Conservation (phyloP, 257 asterid species). For the Solanum piurae region DNA sequence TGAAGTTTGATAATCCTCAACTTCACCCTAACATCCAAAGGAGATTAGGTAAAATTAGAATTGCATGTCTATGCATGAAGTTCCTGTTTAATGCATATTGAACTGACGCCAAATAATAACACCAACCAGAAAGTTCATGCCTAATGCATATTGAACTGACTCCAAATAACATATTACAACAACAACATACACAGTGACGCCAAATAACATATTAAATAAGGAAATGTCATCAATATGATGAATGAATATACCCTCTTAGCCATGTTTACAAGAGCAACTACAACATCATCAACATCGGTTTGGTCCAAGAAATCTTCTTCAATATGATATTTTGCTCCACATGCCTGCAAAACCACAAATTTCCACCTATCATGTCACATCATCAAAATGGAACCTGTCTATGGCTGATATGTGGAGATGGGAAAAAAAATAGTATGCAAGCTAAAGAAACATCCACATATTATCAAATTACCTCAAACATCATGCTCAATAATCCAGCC, state of each 20-base stretch:
- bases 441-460: neutral
- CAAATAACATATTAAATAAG: neutral
- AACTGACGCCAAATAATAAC: neutral
- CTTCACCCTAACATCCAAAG: conserved; percentile 53
- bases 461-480: conserved; percentile 59
- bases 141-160: neutral
- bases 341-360: conserved; percentile 44
- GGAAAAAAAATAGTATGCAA: neutral
- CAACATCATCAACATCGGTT: conserved; percentile 84
- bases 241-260: conserved; percentile 72
- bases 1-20: conserved; percentile 91
- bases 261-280: conserved; percentile 78
- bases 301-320: conserved; percentile 64
- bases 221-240: neutral
- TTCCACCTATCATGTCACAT: neutral
- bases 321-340: conserved; percentile 76
- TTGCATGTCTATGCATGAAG: neutral
- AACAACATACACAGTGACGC: neutral
- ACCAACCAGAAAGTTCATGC: neutral
- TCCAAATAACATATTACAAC: neutral
- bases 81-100: neutral
- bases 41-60: conserved; percentile 33
- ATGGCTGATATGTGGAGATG: neutral
- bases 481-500: conserved; percentile 65
- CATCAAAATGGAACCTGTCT: neutral